Percentiles rank a stretch among this genome's conserved stretches.
phyloP scores from a whole-genome alignment of 495 filamentous ascomycete genomes.

The Penicillium waksmanii region DNA sequence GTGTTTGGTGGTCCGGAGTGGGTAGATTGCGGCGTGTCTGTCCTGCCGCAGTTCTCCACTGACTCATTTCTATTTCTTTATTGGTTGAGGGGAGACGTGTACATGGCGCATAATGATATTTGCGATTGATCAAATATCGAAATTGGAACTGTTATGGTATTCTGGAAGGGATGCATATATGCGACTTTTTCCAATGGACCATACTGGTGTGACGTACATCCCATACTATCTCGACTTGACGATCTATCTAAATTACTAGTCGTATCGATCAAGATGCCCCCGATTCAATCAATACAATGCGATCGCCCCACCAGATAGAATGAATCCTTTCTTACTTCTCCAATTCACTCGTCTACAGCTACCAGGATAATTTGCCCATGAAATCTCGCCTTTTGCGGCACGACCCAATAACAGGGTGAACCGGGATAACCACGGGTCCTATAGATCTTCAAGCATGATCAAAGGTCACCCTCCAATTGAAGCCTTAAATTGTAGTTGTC shows the following conservation, averaged over 20 bases:
- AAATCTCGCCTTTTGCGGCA: background rate
- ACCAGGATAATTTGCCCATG: background rate
- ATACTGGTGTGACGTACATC: background rate
- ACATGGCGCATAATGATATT: background rate
- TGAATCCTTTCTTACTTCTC: background rate
- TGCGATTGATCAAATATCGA: background rate
- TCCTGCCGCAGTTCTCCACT: conserved; percentile 13
- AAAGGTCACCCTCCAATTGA: too few species aligned
- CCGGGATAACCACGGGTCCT: background rate
- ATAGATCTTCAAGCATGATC: too few species aligned
- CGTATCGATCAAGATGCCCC: background rate
- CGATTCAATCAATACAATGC: background rate
- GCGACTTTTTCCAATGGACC: background rate
- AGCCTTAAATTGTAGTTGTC: too few species aligned
- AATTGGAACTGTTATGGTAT: background rate
- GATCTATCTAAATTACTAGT: background rate
- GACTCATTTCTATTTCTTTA: conserved; percentile 7
- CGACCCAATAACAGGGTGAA: background rate
- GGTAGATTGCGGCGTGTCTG: conserved; percentile 7
- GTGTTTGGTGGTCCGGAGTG: conserved; percentile 1
- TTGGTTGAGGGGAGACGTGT: background rate
- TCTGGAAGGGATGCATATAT: too few species aligned
- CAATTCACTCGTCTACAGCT: too few species aligned
- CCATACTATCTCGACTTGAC: too few species aligned
- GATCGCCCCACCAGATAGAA: background rate